These are phyloP conservation scores for Fusarium ramigenum DNA, from an alignment of 2,329 filamentous ascomycete genomes.

Conservation along the genomic window DNA sequence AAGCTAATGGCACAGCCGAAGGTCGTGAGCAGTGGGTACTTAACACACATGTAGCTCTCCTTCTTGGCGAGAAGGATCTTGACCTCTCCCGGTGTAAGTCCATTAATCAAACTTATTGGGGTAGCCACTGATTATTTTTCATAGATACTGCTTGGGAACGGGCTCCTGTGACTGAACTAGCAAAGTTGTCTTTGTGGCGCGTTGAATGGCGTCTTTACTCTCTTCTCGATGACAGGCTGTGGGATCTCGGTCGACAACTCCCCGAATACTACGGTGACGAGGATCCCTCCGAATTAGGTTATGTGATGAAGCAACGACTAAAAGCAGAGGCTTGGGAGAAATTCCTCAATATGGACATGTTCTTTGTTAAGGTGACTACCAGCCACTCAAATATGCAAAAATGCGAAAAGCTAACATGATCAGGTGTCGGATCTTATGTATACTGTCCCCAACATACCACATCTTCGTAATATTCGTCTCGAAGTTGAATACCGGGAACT, in stretches of 20 bases:
- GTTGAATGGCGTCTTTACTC: conserved; percentile 66
- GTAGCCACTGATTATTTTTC: conserved; percentile 3
- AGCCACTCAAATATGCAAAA: not conserved
- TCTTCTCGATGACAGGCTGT: conserved; percentile 59
- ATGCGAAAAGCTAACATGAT: conserved; percentile 8
- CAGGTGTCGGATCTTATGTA: conserved; percentile 71
- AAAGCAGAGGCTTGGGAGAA: conserved; percentile 60
- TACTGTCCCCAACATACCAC: conserved; percentile 65
- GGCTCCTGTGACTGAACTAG: conserved; percentile 60
- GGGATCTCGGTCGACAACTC: conserved; percentile 63
- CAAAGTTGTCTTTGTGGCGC: conserved; percentile 69
- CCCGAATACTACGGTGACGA: conserved; percentile 60
- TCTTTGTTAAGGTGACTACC: conserved; percentile 74
- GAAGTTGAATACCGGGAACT: conserved; percentile 69
- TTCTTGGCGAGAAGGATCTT: conserved; percentile 72
- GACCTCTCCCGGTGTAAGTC: conserved; percentile 67
- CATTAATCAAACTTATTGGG: not conserved
- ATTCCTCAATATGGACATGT: conserved; percentile 69
- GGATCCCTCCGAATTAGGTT: conserved; percentile 56
- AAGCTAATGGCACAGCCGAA: conserved; percentile 60
- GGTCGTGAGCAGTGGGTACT: conserved; percentile 74
- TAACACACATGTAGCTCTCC: conserved; percentile 70
- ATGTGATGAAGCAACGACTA: conserved; percentile 56
- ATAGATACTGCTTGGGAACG: conserved; percentile 70
- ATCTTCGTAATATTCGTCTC: conserved; percentile 65